phyloP scores from a whole-genome alignment of 345 rosid genomes.

The Carallia brachiata region DNA sequence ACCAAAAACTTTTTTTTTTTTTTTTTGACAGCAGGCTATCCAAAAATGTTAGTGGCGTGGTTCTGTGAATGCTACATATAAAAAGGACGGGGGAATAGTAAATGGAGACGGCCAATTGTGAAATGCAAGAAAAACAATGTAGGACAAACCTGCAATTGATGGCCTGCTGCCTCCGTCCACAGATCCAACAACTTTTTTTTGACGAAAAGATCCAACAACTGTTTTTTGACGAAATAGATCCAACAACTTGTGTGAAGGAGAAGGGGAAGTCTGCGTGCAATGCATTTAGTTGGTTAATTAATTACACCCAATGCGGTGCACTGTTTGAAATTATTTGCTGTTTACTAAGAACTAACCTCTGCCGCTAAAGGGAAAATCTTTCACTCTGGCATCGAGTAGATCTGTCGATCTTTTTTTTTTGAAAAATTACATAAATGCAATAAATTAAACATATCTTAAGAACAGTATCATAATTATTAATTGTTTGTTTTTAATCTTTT shows the following conservation, averaged over 20 bases:
- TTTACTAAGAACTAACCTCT: not conserved
- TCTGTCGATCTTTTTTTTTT: no score
- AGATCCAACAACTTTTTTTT: not conserved
- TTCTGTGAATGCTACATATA: no score
- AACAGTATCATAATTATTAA: no score
- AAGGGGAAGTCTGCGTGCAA: not conserved
- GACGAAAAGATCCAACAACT: no score
- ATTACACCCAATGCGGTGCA: not conserved
- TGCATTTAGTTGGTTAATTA: not conserved
- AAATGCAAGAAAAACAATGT: not conserved
- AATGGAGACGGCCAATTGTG: not conserved
- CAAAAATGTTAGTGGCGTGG: no score
- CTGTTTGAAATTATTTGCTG: not conserved
- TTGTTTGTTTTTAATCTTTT: no score
- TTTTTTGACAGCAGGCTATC: no score
- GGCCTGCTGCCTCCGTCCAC: not conserved
- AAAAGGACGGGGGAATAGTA: not conserved
- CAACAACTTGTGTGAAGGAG: not conserved
- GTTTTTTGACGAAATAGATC: no score
- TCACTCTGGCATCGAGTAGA: not conserved
- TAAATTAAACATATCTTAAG: no score
- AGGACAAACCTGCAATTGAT: not conserved
- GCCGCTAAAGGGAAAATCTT: not conserved
- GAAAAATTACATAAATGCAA: no score
- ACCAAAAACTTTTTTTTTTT: no score